Evolutionary conservation across 106 monocot genomes (phyloP).

Genomic region (Alisma plantagoaquatica): DNA sequence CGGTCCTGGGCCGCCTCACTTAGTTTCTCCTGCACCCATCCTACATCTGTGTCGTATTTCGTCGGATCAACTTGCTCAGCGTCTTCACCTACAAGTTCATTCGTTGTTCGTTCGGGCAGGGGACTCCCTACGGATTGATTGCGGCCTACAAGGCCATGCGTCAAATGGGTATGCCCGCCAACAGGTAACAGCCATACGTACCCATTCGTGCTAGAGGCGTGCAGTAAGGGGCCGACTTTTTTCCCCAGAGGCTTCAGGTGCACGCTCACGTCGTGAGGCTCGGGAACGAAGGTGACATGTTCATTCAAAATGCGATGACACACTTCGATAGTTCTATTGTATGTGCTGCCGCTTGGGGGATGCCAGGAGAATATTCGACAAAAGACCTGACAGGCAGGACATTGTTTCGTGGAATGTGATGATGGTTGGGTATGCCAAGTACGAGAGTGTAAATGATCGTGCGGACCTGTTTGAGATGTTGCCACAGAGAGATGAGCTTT

Average conservation of each 20-base stretch:
- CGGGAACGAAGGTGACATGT: slow-evolving; percentile 33
- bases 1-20: slow-evolving; percentile 33
- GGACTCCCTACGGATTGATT: slow-evolving; percentile 15
- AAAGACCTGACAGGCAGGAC: slow-evolving; percentile 23
- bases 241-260: slow-evolving; percentile 27
- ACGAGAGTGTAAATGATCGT: slow-evolving; percentile 14
- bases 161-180: slow-evolving; percentile 24
- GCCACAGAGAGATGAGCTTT: slow-evolving; percentile 44
- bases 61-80: slow-evolving; percentile 28
- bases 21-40: background rate
- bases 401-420: slow-evolving; percentile 55
- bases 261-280: slow-evolving; percentile 35
- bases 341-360: slow-evolving; percentile 8
- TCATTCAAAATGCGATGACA: slow-evolving; percentile 38
- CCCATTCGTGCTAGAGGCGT: slow-evolving; percentile 52
- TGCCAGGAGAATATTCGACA: slow-evolving; percentile 38
- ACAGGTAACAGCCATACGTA: slow-evolving; percentile 64
- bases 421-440: slow-evolving; percentile 36
- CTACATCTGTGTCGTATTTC: slow-evolving; percentile 38
- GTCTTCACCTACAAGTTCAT: slow-evolving; percentile 52
- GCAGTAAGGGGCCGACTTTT: slow-evolving; percentile 7
- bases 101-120: slow-evolving; percentile 35
- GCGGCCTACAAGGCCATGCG: slow-evolving; percentile 25
- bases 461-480: slow-evolving; percentile 43
- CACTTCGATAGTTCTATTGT: slow-evolving; percentile 49